Conservation (phyloP, 768 basidiomycete species). For the Trametes cinnabarina region DNA sequence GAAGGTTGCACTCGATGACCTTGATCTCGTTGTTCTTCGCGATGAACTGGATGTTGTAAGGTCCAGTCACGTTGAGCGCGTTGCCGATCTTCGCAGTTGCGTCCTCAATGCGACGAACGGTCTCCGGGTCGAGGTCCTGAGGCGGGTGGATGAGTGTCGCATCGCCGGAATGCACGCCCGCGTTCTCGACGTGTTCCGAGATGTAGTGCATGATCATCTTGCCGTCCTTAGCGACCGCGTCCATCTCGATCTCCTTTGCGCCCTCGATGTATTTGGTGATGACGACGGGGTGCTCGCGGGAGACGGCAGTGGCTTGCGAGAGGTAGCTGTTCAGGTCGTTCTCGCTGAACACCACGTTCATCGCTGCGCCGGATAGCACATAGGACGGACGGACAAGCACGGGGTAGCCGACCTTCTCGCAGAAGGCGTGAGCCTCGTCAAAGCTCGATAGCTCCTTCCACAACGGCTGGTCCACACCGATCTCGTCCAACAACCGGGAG, state of each 20-base stretch:
- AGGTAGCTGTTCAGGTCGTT: slow-evolving; percentile 92
- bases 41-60: slow-evolving; percentile 99
- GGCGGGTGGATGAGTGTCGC: slow-evolving; percentile 98
- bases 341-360: slow-evolving; percentile 96
- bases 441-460: slow-evolving; percentile 97
- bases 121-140: slow-evolving; percentile 96
- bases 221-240: slow-evolving; percentile 94
- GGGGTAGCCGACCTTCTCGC: slow-evolving; percentile 90
- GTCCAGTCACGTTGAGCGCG: slow-evolving; percentile 96
- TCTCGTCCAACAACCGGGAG: slow-evolving; percentile 94
- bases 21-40: slow-evolving; percentile 99
- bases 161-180: slow-evolving; percentile 98
- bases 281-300: slow-evolving; percentile 94
- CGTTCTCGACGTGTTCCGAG: slow-evolving; percentile 99
- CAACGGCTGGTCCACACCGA: slow-evolving; percentile 95
- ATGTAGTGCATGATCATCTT: slow-evolving; percentile 99
- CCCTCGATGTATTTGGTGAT: slow-evolving; percentile 99
- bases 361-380: slow-evolving; percentile 98
- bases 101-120: slow-evolving; percentile 93
- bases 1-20: slow-evolving; percentile 98
- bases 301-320: slow-evolving; percentile 93
- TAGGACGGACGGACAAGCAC: slow-evolving; percentile 97
- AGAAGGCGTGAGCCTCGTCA: slow-evolving; percentile 85
- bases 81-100: slow-evolving; percentile 97
- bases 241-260: slow-evolving; percentile 99